Evolutionary conservation across 2,329 filamentous ascomycete genomes (phyloP).

Genomic region (Alternaria metachromatica): DNA sequence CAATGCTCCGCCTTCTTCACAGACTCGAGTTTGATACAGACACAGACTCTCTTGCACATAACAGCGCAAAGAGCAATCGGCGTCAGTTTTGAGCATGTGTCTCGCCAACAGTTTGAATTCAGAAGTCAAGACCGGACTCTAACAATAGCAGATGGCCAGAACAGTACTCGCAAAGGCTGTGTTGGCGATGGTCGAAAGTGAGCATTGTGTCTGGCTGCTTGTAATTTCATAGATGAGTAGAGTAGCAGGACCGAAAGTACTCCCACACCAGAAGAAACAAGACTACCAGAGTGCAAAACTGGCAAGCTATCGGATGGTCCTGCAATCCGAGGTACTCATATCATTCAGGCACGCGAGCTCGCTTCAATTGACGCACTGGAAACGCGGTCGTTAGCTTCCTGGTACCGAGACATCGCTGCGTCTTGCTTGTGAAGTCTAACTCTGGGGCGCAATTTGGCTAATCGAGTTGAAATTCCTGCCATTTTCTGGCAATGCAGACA

Average conservation of each 20-base stretch:
- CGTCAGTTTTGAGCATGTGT: neutral
- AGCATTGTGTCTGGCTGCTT: neutral
- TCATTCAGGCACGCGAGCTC: neutral
- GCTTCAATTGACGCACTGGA: neutral
- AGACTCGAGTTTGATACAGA: neutral
- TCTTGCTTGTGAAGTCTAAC: conserved; percentile 1
- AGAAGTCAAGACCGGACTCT: neutral
- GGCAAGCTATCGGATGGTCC: neutral
- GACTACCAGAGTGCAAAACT: neutral
- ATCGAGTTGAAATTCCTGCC: conserved; percentile 9
- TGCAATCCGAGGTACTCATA: neutral
- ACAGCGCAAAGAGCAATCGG: neutral
- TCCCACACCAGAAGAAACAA: neutral
- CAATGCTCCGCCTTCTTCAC: neutral
- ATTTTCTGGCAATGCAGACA: conserved; percentile 3
- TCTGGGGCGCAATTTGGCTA: conserved; percentile 11
- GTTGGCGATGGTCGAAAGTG: neutral
- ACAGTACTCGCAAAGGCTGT: neutral
- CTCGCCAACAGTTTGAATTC: neutral
- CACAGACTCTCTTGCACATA: neutral
- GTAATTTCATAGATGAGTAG: neutral
- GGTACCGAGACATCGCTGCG: conserved; percentile 1
- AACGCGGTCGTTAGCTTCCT: neutral
- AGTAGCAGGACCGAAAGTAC: neutral
- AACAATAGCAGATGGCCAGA: neutral